Evolutionary conservation across 768 basidiomycete species (phyloP).

Genomic region (Serendipita indica): DNA sequence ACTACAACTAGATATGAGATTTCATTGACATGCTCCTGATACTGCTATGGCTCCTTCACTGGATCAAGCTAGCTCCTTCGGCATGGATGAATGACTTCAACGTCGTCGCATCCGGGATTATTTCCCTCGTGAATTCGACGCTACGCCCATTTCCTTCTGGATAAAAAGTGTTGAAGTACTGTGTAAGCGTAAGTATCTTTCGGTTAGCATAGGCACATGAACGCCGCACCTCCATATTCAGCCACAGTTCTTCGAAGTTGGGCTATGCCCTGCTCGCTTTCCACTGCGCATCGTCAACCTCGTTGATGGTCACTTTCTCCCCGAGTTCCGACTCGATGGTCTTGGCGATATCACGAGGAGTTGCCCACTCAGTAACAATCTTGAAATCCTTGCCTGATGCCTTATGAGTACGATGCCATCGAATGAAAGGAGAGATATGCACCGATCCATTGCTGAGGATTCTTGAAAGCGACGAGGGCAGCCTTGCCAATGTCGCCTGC

Average conservation of each 20-base stretch:
- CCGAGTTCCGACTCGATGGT: neutral
- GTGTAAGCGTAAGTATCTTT: neutral
- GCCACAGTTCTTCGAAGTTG: conserved; percentile 9
- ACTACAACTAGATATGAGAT: too few species aligned
- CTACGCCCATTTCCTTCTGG: neutral
- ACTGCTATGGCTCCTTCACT: too few species aligned
- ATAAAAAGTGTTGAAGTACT: neutral
- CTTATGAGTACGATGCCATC: neutral
- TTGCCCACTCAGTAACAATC: neutral
- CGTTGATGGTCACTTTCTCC: neutral
- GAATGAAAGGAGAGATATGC: neutral
- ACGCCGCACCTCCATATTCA: conserved; percentile 10
- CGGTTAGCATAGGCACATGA: neutral
- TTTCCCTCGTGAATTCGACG: neutral
- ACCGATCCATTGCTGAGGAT: conserved; percentile 13
- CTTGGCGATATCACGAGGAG: conserved; percentile 1
- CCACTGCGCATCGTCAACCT: conserved; percentile 3
- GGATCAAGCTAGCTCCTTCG: too few species aligned
- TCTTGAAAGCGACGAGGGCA: conserved; percentile 9
- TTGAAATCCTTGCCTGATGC: conserved; percentile 8
- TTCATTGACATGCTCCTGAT: too few species aligned
- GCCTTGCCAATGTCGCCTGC: conserved; percentile 2
- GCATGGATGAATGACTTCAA: too few species aligned
- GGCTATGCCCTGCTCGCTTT: neutral
- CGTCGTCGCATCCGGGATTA: too few species aligned